phyloP scores from a whole-genome alignment of 352 stramenopile species.

The Phytopythium cucurbitacearum region DNA sequence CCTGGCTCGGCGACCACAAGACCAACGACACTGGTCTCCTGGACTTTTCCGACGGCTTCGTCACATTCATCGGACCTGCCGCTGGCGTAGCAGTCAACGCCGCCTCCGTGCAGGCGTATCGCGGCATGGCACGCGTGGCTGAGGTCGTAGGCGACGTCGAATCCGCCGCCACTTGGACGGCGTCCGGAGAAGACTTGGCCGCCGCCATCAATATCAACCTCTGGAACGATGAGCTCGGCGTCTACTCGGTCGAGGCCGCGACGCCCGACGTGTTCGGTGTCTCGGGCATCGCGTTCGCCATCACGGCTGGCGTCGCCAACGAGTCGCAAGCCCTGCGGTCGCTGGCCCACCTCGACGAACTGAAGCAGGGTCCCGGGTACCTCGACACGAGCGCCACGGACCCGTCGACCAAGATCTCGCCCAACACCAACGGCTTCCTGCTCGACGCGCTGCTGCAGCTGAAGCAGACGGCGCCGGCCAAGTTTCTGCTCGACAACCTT shows the following conservation, averaged over 20 bases:
- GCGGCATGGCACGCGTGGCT: constrained; percentile 17
- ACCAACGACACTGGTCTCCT: constrained; percentile 15
- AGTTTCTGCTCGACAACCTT: constrained; percentile 21
- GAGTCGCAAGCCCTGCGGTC: constrained; percentile 15
- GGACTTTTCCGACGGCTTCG: constrained; percentile 15
- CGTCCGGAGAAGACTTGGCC: constrained; percentile 7
- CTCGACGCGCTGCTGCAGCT: constrained; percentile 16
- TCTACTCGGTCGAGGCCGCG: constrained; percentile 11
- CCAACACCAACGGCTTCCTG: constrained; percentile 27
- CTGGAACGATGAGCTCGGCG: constrained; percentile 18
- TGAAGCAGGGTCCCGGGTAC: constrained; percentile 11
- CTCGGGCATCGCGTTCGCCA: constrained; percentile 18
- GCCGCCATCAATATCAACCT: constrained; percentile 18
- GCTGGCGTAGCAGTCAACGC: constrained; percentile 17
- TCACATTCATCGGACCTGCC: constrained; percentile 11
- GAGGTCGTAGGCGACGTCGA: constrained; percentile 12
- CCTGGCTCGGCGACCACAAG: constrained; percentile 10
- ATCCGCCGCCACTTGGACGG: constrained; percentile 9
- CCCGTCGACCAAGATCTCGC: constrained; percentile 16
- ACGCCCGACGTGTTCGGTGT: constrained; percentile 18
- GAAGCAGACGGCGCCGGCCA: constrained; percentile 14
- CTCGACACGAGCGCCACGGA: constrained; percentile 17
- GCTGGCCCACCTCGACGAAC: constrained; percentile 8
- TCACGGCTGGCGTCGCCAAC: constrained; percentile 21
- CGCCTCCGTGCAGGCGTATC: constrained; percentile 17